A percentile compares a stretch with the other conserved stretches of the same genome.
Evolutionary conservation across 306 rosid genomes (phyloP).

Genomic region (Citrullus colocynthis): DNA sequence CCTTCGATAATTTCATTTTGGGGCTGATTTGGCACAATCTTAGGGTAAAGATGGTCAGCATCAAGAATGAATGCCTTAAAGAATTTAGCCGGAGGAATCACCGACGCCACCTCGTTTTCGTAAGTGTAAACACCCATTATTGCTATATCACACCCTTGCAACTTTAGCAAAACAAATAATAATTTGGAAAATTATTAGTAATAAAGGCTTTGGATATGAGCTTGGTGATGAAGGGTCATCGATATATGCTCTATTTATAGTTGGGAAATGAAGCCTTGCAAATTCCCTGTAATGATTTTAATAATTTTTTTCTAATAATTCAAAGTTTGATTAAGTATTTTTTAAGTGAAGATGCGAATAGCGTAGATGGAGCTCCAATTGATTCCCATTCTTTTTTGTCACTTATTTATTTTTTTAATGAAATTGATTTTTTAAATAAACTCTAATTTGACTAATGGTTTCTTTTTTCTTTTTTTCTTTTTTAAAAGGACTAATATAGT

Average conservation of each 20-base stretch:
- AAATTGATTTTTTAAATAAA: not conserved
- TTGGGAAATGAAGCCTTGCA: not conserved
- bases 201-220: not conserved
- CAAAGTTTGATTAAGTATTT: not conserved
- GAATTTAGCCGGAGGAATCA: slow-evolving; percentile 17
- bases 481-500: not conserved
- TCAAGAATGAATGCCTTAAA: slow-evolving; percentile 31
- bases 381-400: not conserved
- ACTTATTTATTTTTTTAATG: not conserved
- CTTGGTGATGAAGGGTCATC: not conserved
- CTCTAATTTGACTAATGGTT: not conserved
- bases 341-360: not conserved
- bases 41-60: slow-evolving; percentile 17
- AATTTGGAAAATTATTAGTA: not conserved
- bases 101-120: slow-evolving; percentile 12
- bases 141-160: not conserved
- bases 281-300: not conserved
- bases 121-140: slow-evolving; percentile 31
- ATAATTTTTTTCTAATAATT: not conserved
- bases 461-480: too few relatives aligned
- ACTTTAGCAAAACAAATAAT: not conserved
- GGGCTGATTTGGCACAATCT: slow-evolving; percentile 9
- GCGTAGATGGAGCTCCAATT: not conserved
- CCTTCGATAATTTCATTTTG: slow-evolving; percentile 24
- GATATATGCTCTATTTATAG: not conserved